Conservation (phyloP, 176 grass and related monocot species). For the Carex kokanica region DNA sequence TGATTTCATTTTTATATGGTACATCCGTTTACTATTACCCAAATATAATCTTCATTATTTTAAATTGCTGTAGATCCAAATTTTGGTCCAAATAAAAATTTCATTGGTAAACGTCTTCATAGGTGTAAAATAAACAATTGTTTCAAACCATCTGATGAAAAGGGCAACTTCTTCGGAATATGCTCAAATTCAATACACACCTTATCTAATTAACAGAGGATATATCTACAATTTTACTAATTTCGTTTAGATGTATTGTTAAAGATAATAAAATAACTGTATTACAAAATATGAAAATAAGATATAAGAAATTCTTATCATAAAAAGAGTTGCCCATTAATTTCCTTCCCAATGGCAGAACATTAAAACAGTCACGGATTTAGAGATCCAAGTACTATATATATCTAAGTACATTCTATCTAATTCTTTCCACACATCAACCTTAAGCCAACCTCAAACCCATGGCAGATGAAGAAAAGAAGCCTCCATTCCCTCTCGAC, state of each 20-base stretch:
- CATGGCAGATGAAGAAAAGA: constrained; percentile 32
- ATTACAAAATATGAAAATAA: not conserved
- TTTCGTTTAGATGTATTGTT: not conserved
- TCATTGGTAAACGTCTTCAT: too few relatives aligned
- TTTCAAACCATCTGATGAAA: not conserved
- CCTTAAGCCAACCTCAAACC: not conserved
- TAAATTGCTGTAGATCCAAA: not conserved
- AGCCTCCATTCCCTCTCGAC: constrained; percentile 49
- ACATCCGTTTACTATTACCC: not conserved
- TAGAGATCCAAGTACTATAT: constrained; percentile 8
- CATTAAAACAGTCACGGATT: not conserved
- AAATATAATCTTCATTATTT: not conserved
- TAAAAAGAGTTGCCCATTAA: not conserved
- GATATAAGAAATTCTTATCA: not conserved
- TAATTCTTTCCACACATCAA: constrained; percentile 9
- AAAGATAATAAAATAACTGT: not conserved
- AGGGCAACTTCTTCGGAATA: not conserved
- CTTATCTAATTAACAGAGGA: not conserved
- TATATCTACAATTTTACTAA: not conserved
- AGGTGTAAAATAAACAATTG: not conserved
- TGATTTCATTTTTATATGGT: too few relatives aligned
- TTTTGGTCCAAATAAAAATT: not conserved
- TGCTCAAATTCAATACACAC: not conserved
- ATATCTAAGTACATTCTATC: not conserved
- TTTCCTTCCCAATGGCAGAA: not conserved